Evolutionary conservation across 176 grass and related monocot genomes (phyloP).

Genomic region (Miscanthus lutarioriparius): DNA sequence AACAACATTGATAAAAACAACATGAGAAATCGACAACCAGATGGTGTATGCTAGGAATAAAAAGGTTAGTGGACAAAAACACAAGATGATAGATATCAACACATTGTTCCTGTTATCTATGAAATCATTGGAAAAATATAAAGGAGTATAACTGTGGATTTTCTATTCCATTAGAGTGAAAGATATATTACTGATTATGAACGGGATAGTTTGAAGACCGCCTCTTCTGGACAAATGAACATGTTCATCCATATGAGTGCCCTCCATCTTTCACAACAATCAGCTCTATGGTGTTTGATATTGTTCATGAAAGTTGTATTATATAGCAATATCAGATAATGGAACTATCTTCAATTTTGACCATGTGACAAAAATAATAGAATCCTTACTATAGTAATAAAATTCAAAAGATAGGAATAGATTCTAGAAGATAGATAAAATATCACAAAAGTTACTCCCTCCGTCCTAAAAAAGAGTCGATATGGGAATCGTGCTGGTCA

Average conservation of each 20-base stretch:
- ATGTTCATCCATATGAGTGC: not conserved
- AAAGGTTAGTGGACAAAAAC: not conserved
- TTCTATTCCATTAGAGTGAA: not conserved
- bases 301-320: not conserved
- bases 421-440: not conserved
- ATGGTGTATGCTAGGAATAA: not conserved
- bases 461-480: too few species aligned
- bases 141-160: not conserved
- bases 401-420: not conserved
- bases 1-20: not conserved
- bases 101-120: not conserved
- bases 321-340: not conserved
- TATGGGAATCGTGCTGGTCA: too few species aligned
- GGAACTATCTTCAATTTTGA: not conserved
- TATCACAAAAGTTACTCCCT: not conserved
- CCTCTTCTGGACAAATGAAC: not conserved
- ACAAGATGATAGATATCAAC: not conserved
- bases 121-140: not conserved
- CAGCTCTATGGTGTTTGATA: not conserved
- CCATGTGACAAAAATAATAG: not conserved
- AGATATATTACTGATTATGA: not conserved
- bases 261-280: not conserved
- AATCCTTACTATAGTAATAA: not conserved
- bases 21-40: not conserved
- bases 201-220: not conserved